Evolutionary conservation across 2,329 filamentous ascomycete genomes (phyloP), one percentile per base, ranked within the genome.

Genomic region (Neoscytalidium dimidiatum): DNA sequence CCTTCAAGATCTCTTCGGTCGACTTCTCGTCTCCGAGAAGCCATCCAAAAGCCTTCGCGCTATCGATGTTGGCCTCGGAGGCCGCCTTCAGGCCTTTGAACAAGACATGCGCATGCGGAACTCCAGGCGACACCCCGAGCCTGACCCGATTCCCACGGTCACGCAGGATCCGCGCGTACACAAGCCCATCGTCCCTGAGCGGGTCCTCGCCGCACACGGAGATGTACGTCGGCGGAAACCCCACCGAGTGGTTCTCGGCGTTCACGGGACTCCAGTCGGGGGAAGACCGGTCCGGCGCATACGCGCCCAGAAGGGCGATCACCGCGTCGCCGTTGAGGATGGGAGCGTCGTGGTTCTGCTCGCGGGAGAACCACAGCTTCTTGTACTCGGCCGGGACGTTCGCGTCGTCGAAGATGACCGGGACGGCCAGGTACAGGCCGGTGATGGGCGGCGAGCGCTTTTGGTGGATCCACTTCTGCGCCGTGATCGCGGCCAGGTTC

Each of bases 131-230:
- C 5, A 69, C 43, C 8, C 62, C 35, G 14, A 69, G 26, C 41
- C 33, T 56, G 3, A 67, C 68, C 62, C 23, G 3, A 66, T 23
- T 3, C 60, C 66, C 3, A 44, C 26, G n/a, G 60, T 68, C 66
- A 11, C 67, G 29, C n/a, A 69, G 41, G 28, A 66, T 26, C 19
- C 43, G 44, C 49, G 66, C 64, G 26, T 66, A 67, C 6, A 65
- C 49, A 21, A 69, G 46, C 8, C 19, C 66, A 4, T 67, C 65
- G 26, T 69, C 68, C 21, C 68, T 35, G n/a, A 67, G 19, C 21
- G 63, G 62, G 57, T 68, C 67, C 43, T 41, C 14, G 2, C 68
- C 67, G 19, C 62, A 67, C 1, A 64, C 61, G 31, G 61, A 57
- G 23, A 66, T 51, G 23, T 35, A 68, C 5, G 29, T 19, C 2